Conservation (phyloP, 768 basidiomycete species). For the Russula ochroleuca region DNA sequence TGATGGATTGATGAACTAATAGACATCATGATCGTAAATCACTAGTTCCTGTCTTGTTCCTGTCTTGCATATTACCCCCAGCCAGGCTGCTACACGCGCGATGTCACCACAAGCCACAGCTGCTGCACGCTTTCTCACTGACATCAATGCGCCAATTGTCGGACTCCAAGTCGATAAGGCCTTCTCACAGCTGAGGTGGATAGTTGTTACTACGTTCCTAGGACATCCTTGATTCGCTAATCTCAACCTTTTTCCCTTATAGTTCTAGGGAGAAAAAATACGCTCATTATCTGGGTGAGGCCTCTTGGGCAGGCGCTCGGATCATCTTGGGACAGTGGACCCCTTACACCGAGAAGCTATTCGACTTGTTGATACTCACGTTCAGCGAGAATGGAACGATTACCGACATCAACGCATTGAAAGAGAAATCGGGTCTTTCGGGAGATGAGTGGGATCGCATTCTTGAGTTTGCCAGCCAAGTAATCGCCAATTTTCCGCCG, state of each 20-base stretch:
- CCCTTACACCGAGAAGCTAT: constrained; percentile 58
- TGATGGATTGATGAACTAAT: constrained; percentile 3
- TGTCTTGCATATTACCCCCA: neutral
- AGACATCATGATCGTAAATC: neutral
- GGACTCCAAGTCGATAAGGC: constrained; percentile 62
- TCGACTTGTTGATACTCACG: constrained; percentile 64
- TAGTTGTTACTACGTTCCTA: neutral
- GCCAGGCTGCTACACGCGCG: constrained; percentile 1
- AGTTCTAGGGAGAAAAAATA: constrained; percentile 77
- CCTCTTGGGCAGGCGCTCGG: constrained; percentile 79
- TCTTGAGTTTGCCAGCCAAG: constrained; percentile 72
- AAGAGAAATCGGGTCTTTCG: constrained; percentile 49
- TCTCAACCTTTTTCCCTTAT: neutral
- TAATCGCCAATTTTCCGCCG: constrained; percentile 28
- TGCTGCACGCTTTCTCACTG: constrained; percentile 66
- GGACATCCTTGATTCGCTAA: neutral
- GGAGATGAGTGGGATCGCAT: constrained; percentile 63
- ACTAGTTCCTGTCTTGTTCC: neutral
- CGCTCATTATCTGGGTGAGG: constrained; percentile 63
- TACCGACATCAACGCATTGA: constrained; percentile 51
- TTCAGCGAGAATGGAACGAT: constrained; percentile 61
- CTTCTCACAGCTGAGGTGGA: constrained; percentile 64
- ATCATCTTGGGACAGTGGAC: constrained; percentile 88
- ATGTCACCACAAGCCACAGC: constrained; percentile 37
- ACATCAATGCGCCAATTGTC: constrained; percentile 72